Evolutionary conservation across 257 asterid genomes (phyloP).

Genomic region (Gentiana dahurica): DNA sequence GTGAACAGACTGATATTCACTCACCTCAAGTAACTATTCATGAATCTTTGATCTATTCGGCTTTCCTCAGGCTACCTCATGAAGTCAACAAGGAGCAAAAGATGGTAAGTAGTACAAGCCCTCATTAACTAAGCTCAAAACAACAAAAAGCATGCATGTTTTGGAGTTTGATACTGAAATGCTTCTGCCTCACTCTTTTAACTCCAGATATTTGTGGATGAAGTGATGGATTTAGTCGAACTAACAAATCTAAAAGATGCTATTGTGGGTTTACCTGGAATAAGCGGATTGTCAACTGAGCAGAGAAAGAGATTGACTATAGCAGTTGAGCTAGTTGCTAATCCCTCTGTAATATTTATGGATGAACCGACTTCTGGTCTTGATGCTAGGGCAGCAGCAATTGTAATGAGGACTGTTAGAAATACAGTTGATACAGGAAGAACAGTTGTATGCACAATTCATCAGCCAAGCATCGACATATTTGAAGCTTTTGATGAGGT

Average conservation of each 20-base stretch:
- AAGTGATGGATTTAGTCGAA: slow-evolving; percentile 57
- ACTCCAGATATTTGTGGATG: slow-evolving; percentile 41
- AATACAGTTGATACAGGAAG: slow-evolving; percentile 73
- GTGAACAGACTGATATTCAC: slow-evolving; percentile 60
- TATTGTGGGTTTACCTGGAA: slow-evolving; percentile 54
- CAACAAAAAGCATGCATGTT: neutral
- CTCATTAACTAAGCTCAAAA: neutral
- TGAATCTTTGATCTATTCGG: slow-evolving; percentile 54
- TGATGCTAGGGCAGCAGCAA: slow-evolving; percentile 71
- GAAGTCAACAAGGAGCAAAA: slow-evolving; percentile 39
- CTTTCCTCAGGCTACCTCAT: slow-evolving; percentile 45
- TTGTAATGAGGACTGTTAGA: slow-evolving; percentile 65
- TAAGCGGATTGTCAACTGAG: slow-evolving; percentile 53
- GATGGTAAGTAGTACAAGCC: slow-evolving; percentile 22
- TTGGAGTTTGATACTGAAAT: neutral
- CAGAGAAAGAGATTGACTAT: slow-evolving; percentile 60
- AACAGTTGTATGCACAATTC: slow-evolving; percentile 67
- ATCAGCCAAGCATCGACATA: slow-evolving; percentile 63
- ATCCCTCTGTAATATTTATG: slow-evolving; percentile 68
- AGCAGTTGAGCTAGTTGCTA: slow-evolving; percentile 62
- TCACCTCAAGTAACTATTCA: slow-evolving; percentile 61
- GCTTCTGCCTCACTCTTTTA: neutral
- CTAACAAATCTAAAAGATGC: slow-evolving; percentile 40
- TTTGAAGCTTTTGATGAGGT: slow-evolving; percentile 74
- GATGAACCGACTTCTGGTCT: slow-evolving; percentile 72